Conservation (phyloP, 371 early-diverging fungal genomes). For the Rhizopus sp. region DNA sequence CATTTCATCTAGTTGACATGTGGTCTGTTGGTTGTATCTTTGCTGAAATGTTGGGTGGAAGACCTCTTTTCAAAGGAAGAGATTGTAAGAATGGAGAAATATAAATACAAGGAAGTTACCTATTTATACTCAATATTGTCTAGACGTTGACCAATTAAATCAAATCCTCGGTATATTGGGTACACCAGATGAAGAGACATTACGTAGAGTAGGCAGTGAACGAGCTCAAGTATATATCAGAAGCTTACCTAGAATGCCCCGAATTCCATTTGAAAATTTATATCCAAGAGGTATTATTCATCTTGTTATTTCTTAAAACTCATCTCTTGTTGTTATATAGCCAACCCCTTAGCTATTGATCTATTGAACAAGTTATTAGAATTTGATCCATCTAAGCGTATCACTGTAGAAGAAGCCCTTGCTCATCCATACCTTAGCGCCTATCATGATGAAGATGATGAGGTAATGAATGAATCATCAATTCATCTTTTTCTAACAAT, state of each 20-base stretch:
- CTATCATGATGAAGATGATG: slow-evolving; percentile 80
- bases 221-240: slow-evolving; percentile 96
- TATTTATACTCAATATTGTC: background rate
- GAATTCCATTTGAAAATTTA: slow-evolving; percentile 82
- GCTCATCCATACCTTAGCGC: slow-evolving; percentile 78
- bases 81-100: slow-evolving; percentile 79
- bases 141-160: slow-evolving; percentile 97
- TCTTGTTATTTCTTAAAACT: background rate
- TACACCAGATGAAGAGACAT: slow-evolving; percentile 94
- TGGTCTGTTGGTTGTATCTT: slow-evolving; percentile 99
- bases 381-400: slow-evolving; percentile 82
- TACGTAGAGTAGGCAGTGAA: slow-evolving; percentile 81
- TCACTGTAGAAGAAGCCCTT: slow-evolving; percentile 82
- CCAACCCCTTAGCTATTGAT: slow-evolving; percentile 75
- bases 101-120: background rate
- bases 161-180: slow-evolving; percentile 97
- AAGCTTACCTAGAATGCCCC: slow-evolving; percentile 84
- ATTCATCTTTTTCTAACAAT: background rate
- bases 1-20: slow-evolving; percentile 75
- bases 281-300: slow-evolving; percentile 65
- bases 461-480: slow-evolving; percentile 35
- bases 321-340: slow-evolving; percentile 13
- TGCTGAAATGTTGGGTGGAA: slow-evolving; percentile 93
- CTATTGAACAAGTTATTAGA: slow-evolving; percentile 77
- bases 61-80: slow-evolving; percentile 87